phyloP scores from a whole-genome alignment of 306 rosid genomes.

The Spatholobus suberectus region DNA sequence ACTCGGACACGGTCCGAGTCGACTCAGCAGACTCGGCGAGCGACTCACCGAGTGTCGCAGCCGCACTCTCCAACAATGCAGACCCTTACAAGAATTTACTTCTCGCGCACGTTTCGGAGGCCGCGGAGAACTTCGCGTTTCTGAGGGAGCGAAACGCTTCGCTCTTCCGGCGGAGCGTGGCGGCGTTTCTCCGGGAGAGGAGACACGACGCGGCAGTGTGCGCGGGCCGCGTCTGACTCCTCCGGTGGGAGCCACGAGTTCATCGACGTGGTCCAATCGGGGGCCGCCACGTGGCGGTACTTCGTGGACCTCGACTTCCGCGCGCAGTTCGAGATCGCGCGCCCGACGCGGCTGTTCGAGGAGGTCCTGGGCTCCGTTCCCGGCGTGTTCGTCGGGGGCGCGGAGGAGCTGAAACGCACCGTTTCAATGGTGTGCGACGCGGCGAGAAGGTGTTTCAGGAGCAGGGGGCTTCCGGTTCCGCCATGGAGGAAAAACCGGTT shows the following conservation, averaged over 20 bases:
- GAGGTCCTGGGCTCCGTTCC: slow-evolving; percentile 53
- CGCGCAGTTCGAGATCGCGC: slow-evolving; percentile 65
- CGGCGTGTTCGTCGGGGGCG: slow-evolving; percentile 48
- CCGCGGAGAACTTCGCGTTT: slow-evolving; percentile 37
- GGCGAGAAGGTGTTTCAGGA: slow-evolving; percentile 59
- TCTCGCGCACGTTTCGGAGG: slow-evolving; percentile 50
- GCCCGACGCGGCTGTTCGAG: slow-evolving; percentile 59
- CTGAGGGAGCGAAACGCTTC: slow-evolving; percentile 26
- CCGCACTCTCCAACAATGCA: slow-evolving; percentile 14
- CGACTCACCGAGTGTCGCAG: background rate
- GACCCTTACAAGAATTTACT: slow-evolving; percentile 50
- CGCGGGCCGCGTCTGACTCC: slow-evolving; percentile 50
- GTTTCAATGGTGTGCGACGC: slow-evolving; percentile 56
- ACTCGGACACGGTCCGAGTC: slow-evolving; percentile 50
- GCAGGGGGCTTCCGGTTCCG: slow-evolving; percentile 60
- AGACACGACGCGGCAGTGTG: slow-evolving; percentile 80
- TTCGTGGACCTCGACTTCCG: slow-evolving; percentile 67
- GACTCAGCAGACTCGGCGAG: background rate
- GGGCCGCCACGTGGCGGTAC: slow-evolving; percentile 43
- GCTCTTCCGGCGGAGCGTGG: slow-evolving; percentile 45
- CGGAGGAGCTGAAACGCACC: slow-evolving; percentile 55
- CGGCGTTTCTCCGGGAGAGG: slow-evolving; percentile 51
- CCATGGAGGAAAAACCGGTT: slow-evolving; percentile 83
- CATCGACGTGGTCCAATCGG: slow-evolving; percentile 56
- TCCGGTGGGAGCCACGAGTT: slow-evolving; percentile 64